Percentiles rank a stretch among this genome's conserved stretches.
Conservation (phyloP, 2,329 filamentous ascomycete genomes). For the Lithohypha guttulata region DNA sequence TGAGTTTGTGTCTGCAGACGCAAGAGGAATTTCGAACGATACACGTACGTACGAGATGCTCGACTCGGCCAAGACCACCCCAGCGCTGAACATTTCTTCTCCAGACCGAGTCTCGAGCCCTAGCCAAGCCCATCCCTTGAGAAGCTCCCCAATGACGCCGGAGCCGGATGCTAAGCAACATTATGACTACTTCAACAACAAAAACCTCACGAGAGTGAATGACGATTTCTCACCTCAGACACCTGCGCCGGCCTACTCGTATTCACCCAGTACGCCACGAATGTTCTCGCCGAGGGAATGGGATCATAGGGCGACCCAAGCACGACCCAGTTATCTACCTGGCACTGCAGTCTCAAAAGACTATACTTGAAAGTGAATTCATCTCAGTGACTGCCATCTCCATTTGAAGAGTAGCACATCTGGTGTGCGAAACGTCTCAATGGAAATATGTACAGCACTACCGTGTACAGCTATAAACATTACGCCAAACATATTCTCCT, state of each 20-base stretch:
- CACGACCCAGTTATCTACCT: slow-evolving; percentile 7
- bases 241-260: slow-evolving; percentile 37
- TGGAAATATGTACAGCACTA: no score
- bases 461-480: no score
- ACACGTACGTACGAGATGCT: slow-evolving; percentile 74
- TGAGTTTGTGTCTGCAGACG: slow-evolving; percentile 86
- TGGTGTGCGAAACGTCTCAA: no score
- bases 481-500: no score
- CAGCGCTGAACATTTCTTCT: slow-evolving; percentile 19
- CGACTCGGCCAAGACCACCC: slow-evolving; percentile 19
- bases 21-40: slow-evolving; percentile 50
- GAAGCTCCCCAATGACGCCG: slow-evolving; percentile 25
- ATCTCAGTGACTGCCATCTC: no score
- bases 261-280: slow-evolving; percentile 11
- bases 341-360: slow-evolving; percentile 9
- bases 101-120: slow-evolving; percentile 15
- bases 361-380: slow-evolving; percentile 9
- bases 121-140: slow-evolving; percentile 23
- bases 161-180: slow-evolving; percentile 26
- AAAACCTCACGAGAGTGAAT: slow-evolving; percentile 20
- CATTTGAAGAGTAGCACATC: no score
- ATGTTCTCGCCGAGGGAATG: slow-evolving; percentile 23
- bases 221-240: slow-evolving; percentile 19
- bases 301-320: slow-evolving; percentile 17
- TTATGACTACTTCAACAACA: slow-evolving; percentile 21